Evolutionary conservation across 495 filamentous ascomycete genomes (phyloP).

Genomic region (Aspergillus coremiiformis): DNA sequence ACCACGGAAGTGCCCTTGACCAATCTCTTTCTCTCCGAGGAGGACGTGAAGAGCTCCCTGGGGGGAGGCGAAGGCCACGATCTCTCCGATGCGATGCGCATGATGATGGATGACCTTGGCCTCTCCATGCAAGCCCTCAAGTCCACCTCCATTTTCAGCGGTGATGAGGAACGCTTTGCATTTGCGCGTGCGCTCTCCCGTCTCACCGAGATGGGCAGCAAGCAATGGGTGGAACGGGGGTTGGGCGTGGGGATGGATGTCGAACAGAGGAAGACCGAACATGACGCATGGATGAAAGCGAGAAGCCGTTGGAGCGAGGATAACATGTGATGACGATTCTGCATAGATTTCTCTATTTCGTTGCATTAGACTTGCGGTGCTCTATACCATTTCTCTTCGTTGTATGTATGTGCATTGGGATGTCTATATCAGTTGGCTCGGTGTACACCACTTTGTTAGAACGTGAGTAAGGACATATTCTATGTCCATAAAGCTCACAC

Average conservation of each 20-base stretch:
- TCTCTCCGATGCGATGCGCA: slow-evolving; percentile 74
- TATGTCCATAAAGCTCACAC: too few species aligned
- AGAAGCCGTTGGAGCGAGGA: slow-evolving; percentile 65
- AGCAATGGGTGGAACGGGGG: slow-evolving; percentile 89
- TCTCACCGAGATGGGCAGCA: slow-evolving; percentile 85
- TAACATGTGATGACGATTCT: slow-evolving; percentile 47
- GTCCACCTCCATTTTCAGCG: slow-evolving; percentile 79
- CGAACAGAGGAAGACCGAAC: slow-evolving; percentile 52
- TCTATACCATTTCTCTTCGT: neutral
- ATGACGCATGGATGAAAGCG: slow-evolving; percentile 57
- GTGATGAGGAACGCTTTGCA: slow-evolving; percentile 94
- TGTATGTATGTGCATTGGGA: too few species aligned
- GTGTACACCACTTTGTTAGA: neutral
- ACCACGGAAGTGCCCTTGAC: slow-evolving; percentile 78
- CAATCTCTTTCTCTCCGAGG: slow-evolving; percentile 79
- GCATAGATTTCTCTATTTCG: neutral
- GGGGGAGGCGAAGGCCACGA: slow-evolving; percentile 45
- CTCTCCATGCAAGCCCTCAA: slow-evolving; percentile 80
- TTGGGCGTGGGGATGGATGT: slow-evolving; percentile 63
- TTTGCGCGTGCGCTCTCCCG: slow-evolving; percentile 85
- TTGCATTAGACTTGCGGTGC: neutral
- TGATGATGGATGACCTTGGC: slow-evolving; percentile 89
- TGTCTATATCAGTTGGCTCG: neutral
- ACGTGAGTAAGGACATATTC: neutral
- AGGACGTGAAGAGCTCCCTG: slow-evolving; percentile 53